Percentiles rank a stretch among this genome's conserved stretches.
Evolutionary conservation across 345 rosid genomes (phyloP).

Genomic region (Melaleuca alternifolia): DNA sequence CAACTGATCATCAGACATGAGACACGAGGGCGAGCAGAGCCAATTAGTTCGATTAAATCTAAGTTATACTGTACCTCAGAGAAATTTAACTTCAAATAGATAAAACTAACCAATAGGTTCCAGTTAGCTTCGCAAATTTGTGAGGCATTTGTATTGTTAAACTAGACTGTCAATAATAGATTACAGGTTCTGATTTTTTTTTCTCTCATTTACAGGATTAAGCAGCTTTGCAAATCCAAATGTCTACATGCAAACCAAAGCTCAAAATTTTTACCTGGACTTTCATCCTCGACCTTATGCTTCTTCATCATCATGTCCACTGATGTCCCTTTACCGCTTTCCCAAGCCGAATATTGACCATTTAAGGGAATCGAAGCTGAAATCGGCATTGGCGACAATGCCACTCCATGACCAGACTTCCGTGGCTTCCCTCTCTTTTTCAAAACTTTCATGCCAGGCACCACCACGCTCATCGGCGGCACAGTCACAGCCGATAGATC

Average conservation of each 20-base stretch:
- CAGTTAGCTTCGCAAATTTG: neutral
- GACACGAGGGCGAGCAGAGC: neutral
- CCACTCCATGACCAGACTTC: conserved; percentile 59
- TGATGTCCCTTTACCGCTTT: conserved; percentile 48
- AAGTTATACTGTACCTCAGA: neutral
- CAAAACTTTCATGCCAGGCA: conserved; percentile 25
- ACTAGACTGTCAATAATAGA: neutral
- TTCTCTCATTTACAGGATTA: neutral
- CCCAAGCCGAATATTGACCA: conserved; percentile 40
- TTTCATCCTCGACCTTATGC: conserved; percentile 36
- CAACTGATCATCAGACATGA: neutral
- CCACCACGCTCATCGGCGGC: neutral
- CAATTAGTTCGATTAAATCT: neutral
- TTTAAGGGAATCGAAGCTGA: conserved; percentile 75
- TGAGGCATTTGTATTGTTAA: neutral
- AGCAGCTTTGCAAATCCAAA: neutral
- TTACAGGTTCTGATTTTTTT: neutral
- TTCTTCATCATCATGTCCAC: conserved; percentile 41
- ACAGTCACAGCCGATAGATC: neutral
- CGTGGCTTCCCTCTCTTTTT: conserved; percentile 94
- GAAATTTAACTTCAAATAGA: neutral
- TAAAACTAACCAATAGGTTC: neutral
- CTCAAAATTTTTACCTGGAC: conserved; percentile 32
- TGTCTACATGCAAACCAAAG: neutral
- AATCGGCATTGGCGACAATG: conserved; percentile 88